Conservation (phyloP, 2,329 filamentous ascomycete species). For the Teratosphaeria viscida region DNA sequence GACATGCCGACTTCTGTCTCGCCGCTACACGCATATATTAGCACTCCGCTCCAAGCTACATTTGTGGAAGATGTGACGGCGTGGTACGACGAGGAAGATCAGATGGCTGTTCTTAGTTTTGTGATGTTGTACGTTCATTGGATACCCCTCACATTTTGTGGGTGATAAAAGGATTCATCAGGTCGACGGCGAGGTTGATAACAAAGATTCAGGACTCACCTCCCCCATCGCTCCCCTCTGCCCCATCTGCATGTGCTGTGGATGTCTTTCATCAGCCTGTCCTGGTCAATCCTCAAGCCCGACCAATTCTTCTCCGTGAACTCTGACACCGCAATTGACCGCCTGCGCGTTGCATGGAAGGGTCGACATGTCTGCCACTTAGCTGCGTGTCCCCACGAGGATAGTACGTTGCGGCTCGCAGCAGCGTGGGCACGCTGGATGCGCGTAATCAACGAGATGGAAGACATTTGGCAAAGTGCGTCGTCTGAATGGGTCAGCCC, state of each 20-base stretch:
- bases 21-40: slow-evolving; percentile 9
- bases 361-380: slow-evolving; percentile 1
- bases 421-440: not conserved
- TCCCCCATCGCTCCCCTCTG: slow-evolving; percentile 55
- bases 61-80: not conserved
- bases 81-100: slow-evolving; percentile 3
- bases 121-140: slow-evolving; percentile 9
- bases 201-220: slow-evolving; percentile 38
- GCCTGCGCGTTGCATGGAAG: slow-evolving; percentile 25
- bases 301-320: slow-evolving; percentile 43
- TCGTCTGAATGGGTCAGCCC: not conserved
- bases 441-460: not conserved
- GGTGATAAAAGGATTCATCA: slow-evolving; percentile 4
- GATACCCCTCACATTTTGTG: slow-evolving; percentile 10
- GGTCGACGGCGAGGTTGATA: not conserved
- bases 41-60: not conserved
- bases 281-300: slow-evolving; percentile 47
- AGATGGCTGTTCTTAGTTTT: slow-evolving; percentile 18
- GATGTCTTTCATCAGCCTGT: slow-evolving; percentile 51
- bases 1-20: slow-evolving; percentile 64
- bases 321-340: slow-evolving; percentile 32
- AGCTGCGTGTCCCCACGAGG: not conserved
- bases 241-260: slow-evolving; percentile 60
- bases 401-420: not conserved
- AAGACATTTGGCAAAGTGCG: not conserved